phyloP scores from a whole-genome alignment of 106 monocot genomes.

The Agapanthus africanus region DNA sequence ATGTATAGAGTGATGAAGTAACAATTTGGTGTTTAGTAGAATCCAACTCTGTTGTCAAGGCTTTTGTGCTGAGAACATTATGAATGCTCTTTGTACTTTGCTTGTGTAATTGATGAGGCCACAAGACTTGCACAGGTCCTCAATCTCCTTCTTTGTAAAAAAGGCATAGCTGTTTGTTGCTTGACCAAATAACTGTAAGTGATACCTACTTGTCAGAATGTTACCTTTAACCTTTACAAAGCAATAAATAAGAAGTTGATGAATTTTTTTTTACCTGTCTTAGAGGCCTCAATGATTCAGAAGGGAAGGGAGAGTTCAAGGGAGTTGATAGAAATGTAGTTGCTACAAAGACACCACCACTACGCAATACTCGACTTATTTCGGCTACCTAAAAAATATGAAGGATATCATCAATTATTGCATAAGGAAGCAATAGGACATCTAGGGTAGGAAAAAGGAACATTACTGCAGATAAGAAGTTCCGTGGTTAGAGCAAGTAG shows the following conservation, averaged over 20 bases:
- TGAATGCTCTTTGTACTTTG: conserved; percentile 72
- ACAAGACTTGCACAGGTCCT: conserved; percentile 85
- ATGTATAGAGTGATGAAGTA: not conserved
- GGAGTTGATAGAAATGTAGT: conserved; percentile 72
- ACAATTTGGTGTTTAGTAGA: not conserved
- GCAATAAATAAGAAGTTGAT: not conserved
- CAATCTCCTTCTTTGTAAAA: conserved; percentile 79
- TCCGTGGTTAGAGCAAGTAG: not conserved
- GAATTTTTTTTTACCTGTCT: conserved; percentile 34
- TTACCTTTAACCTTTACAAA: not conserved
- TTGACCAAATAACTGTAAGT: conserved; percentile 54
- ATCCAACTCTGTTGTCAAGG: conserved; percentile 27
- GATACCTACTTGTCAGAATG: conserved; percentile 5
- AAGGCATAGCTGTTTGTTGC: conserved; percentile 45
- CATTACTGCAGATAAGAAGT: not conserved
- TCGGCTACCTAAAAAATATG: conserved; percentile 60
- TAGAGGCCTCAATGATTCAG: conserved; percentile 29
- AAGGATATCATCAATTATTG: not conserved
- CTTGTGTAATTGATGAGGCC: conserved; percentile 78
- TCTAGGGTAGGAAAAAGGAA: not conserved
- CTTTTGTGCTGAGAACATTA: conserved; percentile 97
- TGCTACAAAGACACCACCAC: conserved; percentile 91
- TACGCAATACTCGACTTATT: conserved; percentile 78
- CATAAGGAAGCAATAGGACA: not conserved
- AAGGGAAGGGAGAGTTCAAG: conserved; percentile 56